Evolutionary conservation across 768 basidiomycete species (phyloP).

Genomic region (Amanita exitialis): DNA sequence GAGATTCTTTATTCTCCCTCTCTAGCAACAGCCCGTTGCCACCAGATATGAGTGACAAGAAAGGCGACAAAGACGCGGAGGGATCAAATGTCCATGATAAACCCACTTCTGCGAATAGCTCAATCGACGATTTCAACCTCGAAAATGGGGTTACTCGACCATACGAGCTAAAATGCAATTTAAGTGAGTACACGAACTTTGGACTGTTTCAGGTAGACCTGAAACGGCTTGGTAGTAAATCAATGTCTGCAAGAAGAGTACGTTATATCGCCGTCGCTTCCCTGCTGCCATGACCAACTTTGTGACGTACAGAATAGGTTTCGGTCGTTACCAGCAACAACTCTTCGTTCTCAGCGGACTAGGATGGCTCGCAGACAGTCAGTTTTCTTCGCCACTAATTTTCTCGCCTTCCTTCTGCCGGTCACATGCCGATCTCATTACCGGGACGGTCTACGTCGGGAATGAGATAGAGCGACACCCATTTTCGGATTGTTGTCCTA

Average conservation of each 20-base stretch:
- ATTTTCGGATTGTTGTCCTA: neutral
- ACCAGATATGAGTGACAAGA: neutral
- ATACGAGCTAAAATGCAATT: constrained; percentile 2
- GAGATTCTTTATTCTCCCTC: neutral
- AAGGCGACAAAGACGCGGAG: neutral
- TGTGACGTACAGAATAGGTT: constrained; percentile 28
- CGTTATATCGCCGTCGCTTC: neutral
- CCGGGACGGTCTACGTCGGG: neutral
- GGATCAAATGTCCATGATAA: neutral
- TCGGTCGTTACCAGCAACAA: constrained; percentile 38
- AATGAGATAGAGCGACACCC: neutral
- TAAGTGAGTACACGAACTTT: neutral
- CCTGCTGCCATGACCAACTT: neutral
- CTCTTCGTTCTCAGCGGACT: constrained; percentile 36
- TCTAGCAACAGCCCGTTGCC: neutral
- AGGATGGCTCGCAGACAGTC: constrained; percentile 42
- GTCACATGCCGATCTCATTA: neutral
- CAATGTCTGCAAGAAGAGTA: constrained; percentile 4
- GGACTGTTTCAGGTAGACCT: neutral
- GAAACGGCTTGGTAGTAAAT: neutral
- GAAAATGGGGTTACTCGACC: neutral
- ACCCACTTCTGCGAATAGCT: neutral
- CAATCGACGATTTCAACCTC: neutral
- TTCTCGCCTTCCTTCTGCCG: neutral
- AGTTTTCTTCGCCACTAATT: constrained; percentile 8